Evolutionary conservation across 2,329 filamentous ascomycete species (phyloP).

Genomic region (Fusarium fujikuroi): DNA sequence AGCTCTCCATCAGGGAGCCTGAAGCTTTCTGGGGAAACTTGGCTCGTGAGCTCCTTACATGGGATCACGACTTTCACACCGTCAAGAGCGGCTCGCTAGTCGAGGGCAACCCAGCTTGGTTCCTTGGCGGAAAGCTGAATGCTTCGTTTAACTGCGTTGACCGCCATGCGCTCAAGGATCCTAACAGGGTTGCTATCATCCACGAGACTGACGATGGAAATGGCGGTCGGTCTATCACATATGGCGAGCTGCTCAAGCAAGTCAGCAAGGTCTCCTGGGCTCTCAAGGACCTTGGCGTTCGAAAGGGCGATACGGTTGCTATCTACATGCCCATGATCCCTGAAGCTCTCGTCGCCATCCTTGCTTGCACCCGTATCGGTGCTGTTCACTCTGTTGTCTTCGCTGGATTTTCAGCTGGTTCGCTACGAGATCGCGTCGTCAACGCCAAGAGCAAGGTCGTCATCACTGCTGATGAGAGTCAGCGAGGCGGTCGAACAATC

Average conservation of each 20-base stretch:
- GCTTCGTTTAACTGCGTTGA: slow-evolving; percentile 96
- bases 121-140: slow-evolving; percentile 87
- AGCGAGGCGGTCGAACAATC: slow-evolving; percentile 91
- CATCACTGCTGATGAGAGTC: slow-evolving; percentile 93
- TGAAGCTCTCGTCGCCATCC: slow-evolving; percentile 80
- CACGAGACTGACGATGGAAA: slow-evolving; percentile 95
- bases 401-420: slow-evolving; percentile 93
- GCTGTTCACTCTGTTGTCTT: slow-evolving; percentile 96
- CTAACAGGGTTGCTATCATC: slow-evolving; percentile 89
- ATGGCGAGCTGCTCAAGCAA: slow-evolving; percentile 87
- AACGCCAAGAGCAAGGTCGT: slow-evolving; percentile 89
- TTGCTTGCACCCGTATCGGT: slow-evolving; percentile 88
- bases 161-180: slow-evolving; percentile 88
- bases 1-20: slow-evolving; percentile 85
- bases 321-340: slow-evolving; percentile 98
- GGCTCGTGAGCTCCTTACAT: slow-evolving; percentile 86
- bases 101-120: slow-evolving; percentile 89
- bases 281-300: slow-evolving; percentile 90
- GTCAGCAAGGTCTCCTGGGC: slow-evolving; percentile 85
- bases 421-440: slow-evolving; percentile 87
- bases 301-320: slow-evolving; percentile 93
- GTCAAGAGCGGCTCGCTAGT: slow-evolving; percentile 78
- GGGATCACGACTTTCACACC: slow-evolving; percentile 89
- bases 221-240: slow-evolving; percentile 84
- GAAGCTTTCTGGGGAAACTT: slow-evolving; percentile 85